Evolutionary conservation across 1,284 basidiomycete genomes (phyloP), one percentile per base, ranked within the genome.

Genomic region (Moniliella sp.): DNA sequence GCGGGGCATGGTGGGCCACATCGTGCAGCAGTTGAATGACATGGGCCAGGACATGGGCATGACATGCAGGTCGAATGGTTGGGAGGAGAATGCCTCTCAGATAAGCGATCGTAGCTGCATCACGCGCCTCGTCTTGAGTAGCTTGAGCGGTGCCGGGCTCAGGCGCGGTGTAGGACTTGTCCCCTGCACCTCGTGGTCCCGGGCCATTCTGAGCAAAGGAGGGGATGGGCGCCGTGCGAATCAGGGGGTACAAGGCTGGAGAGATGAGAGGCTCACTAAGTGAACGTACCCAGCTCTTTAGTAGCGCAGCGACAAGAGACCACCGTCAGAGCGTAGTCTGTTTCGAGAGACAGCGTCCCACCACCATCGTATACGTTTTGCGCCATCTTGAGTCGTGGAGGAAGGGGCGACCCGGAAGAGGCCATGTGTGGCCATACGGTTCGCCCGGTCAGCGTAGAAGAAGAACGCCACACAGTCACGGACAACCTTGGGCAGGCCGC

Each of bases 261-360:
- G 74, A 68, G 43, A 83, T 78, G 11, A 79, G 61, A 2, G 80
- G 76, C 27, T 71, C 66, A 1, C 76, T 77, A 2, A 83, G 64
- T 53, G 79, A 76, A 17, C 77, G 69, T 12, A 83, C 61, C 50
- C 75, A 82, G 50, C 79, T 78, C 65, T 83, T 83, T 38, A 83
- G 63, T 11, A 83, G 65, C 1, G 81, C 79, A 2, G 80, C 78
- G 1, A 78, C 1, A 83, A 67, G 60, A 79, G 69, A 2, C 76
- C 72, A 48, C 82, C 79, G 1, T 67, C 67, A n/a, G n/a, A n/a
- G n/a, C n/a, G 50, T 76, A 80, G 50, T 78, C 81, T 3, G 67
- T 73, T 10, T 70, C 64, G 21, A 83, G 62, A 2, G 74, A 75
- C 9, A 82, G 75, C 1, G 79, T 72, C 45, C 80, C 72, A 69